Evolutionary conservation across 2,329 filamentous ascomycete genomes (phyloP), one percentile per base, ranked within the genome.

Genomic region (Trichoderma oligosporum): DNA sequence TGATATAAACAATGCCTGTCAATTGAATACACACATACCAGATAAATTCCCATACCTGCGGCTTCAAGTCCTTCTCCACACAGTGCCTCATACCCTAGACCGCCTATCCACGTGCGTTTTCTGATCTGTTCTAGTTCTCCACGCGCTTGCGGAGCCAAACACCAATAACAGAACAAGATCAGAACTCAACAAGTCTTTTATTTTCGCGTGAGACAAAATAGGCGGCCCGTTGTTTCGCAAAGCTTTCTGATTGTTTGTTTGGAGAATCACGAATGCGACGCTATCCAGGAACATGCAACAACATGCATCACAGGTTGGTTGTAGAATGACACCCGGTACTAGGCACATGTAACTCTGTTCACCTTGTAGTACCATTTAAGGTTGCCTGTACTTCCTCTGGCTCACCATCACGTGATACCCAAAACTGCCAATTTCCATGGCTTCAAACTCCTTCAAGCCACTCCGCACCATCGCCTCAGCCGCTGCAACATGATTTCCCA

Each of bases 181-280:
- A 31, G 18, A 31, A 16, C 3, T n/a, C 49, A n/a, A 24, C 39
- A 29, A n/a, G n/a, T 27, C 12, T 33, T 18, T 4, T 2, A 16
- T 31, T 11, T 31, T 5, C 27, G 6, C 5, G 16, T 55, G 31
- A 55, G 41, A 55, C 24, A 45, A 22, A 22, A 31, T 11, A 7
- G 14, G 31, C 41, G 41, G 51, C 31, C 29, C 51, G 41, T 22
- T 24, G 39, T 55, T 16, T 55, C 31, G 31, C 41, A 55, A 55
- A 29, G 6, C 27, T 31, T 31, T 25, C 25, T 46, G 25, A 38
- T 38, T 45, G 39, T 7, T n/a, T n/a, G n/a, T n/a, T n/a, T 53
- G 29, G 16, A 45, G 39, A 35, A 27, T 27, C 11, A 11, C 29
- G 29, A 27, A 55, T 55, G 41, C 14, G 46, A 46, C 51, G 51